phyloP scores from a whole-genome alignment of 2,329 filamentous ascomycete species.

The Penicillium janthinellum region DNA sequence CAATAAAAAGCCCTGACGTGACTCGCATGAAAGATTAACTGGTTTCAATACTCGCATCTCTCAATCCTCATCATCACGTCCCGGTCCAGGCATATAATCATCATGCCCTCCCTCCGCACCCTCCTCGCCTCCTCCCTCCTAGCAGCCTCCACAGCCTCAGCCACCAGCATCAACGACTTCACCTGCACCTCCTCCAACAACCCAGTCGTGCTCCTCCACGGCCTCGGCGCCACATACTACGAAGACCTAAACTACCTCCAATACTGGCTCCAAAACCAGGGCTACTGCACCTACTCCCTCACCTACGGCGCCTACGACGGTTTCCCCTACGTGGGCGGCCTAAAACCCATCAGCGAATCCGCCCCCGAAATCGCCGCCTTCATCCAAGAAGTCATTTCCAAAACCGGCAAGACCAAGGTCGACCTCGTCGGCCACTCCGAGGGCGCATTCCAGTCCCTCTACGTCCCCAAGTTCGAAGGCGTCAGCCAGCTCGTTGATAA shows the following conservation, averaged over 20 bases:
- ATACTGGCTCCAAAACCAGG: constrained; percentile 39
- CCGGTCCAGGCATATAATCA: no score
- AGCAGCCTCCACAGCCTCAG: constrained; percentile 19
- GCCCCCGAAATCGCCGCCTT: constrained; percentile 45
- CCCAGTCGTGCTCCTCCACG: constrained; percentile 41
- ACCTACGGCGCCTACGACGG: constrained; percentile 46
- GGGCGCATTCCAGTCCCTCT: constrained; percentile 46
- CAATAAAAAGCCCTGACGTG: constrained; percentile 1
- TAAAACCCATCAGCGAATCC: constrained; percentile 42
- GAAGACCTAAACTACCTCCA: constrained; percentile 42
- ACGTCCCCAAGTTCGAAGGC: constrained; percentile 43
- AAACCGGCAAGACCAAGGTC: constrained; percentile 42
- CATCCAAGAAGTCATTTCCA: constrained; percentile 38
- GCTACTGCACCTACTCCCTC: constrained; percentile 47
- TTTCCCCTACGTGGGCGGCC: constrained; percentile 43
- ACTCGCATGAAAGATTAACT: background rate
- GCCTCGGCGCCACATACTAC: constrained; percentile 41
- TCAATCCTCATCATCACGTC: background rate
- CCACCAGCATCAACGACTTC: constrained; percentile 38
- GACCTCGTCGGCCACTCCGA: constrained; percentile 50
- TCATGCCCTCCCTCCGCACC: constrained; percentile 21
- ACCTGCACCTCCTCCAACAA: constrained; percentile 35
- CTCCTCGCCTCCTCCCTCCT: constrained; percentile 17
- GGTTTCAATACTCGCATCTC: background rate
- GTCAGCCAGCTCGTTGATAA: constrained; percentile 34